Evolutionary conservation across 192 early-diverging fungal genomes (phyloP).

Genomic region (Physocladia obscura): DNA sequence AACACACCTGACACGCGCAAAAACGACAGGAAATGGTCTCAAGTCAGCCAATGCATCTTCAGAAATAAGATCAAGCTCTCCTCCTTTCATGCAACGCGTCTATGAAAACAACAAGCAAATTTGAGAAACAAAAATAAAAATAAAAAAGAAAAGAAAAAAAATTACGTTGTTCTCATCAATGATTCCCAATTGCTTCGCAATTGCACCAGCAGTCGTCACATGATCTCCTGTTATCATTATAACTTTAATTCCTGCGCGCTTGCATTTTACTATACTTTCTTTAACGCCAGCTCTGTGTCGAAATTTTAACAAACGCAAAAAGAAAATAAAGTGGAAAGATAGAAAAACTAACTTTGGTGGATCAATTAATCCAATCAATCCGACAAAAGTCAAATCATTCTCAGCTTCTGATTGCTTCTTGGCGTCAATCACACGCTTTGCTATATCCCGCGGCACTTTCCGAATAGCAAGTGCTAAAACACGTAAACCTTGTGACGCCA

Average conservation of each 20-base stretch:
- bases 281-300: constrained; percentile 66
- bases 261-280: constrained; percentile 78
- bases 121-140: too few relatives aligned
- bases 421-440: constrained; percentile 48
- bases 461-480: constrained; percentile 86
- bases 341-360: constrained; percentile 65
- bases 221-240: constrained; percentile 99
- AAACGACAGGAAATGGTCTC: constrained; percentile 88
- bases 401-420: constrained; percentile 67
- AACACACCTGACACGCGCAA: constrained; percentile 81
- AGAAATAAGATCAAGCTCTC: constrained; percentile 86
- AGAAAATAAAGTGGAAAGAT: neutral
- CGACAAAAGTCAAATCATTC: constrained; percentile 78
- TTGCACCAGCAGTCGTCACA: constrained; percentile 86
- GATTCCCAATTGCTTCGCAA: constrained; percentile 88
- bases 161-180: constrained; percentile 62
- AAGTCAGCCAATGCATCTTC: constrained; percentile 81
- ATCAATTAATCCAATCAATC: constrained; percentile 90
- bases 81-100: constrained; percentile 81
- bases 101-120: constrained; percentile 27
- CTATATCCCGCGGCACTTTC: constrained; percentile 57
- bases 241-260: constrained; percentile 90
- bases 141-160: neutral
- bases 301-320: neutral
- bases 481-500: constrained; percentile 85